Evolutionary conservation across 108 stramenopile genomes (phyloP).

Genomic region (Skeletonema costatum): DNA sequence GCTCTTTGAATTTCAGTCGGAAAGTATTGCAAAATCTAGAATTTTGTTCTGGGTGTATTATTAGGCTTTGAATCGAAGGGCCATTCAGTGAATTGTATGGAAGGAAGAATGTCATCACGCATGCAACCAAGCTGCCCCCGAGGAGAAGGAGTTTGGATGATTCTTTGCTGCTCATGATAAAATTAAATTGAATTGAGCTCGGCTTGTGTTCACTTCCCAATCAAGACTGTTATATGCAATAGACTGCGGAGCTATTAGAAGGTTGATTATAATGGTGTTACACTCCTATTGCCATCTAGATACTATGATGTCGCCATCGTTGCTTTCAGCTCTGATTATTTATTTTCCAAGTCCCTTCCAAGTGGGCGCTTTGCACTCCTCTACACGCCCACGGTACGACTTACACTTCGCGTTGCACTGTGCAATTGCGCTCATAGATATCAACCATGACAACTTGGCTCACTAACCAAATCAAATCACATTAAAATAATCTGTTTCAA

Average conservation of each 20-base stretch:
- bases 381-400: no score
- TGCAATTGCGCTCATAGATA: no score
- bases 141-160: background rate
- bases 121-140: background rate
- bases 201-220: background rate
- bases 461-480: background rate
- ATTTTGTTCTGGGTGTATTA: background rate
- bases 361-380: no score
- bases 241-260: no score
- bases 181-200: background rate
- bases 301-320: no score
- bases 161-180: background rate
- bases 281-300: no score
- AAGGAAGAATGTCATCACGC: background rate
- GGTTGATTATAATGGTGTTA: no score
- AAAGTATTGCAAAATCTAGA: background rate
- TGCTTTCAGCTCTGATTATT: no score
- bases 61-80: background rate
- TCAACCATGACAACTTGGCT: background rate
- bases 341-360: no score
- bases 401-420: no score
- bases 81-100: background rate
- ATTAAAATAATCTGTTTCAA: background rate
- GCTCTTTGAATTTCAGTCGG: slow-evolving; percentile 1
- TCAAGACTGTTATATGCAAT: no score